Base-by-base conservation (phyloP, 2,329 filamentous ascomycete genomes). In the Stemphylium lycopersici region DNA sequence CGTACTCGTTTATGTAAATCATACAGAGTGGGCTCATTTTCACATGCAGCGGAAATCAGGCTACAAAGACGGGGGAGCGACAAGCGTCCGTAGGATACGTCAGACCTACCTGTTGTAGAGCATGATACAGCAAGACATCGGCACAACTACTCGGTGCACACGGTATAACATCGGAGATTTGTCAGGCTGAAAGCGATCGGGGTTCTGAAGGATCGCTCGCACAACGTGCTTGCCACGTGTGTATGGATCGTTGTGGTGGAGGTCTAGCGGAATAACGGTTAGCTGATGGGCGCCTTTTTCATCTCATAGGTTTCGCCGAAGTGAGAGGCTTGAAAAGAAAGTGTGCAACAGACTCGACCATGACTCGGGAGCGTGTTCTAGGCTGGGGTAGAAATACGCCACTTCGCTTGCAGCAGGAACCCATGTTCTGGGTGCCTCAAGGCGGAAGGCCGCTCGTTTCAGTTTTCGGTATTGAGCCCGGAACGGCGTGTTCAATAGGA, bases 81-180 rank as follows among this genome's bases (percentile, higher is more conserved):
- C 31, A 24, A n/a, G 20, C 16, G 12, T 18, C n/a, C 1, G 42
- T 26, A 26, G 13, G 31, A 32, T 10, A 44, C 32, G n/a, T 34
- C 12, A 15, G n/a, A 13, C 12, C 32, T 34, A 34, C 32, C n/a
- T 7, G 31, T 13, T 8, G 6, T 34, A 36, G 31, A 11, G 32
- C 6, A 20, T 36, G 20, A 32, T 36, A 36, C 32, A 33, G 24
- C 29, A 20, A 15, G 20, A 20, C 18, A 12, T 33, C 31, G 42
- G 42, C 34, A 32, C 22, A 36, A 45, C 42, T 36, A 29, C 20
- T n/a, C 42, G 49, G 29, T 20, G 29, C 20, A 38, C 36, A 26
- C 51, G 51, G 51, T 54, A 20, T 37, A 43, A 54, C 33, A 20
- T 43, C 51, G 51, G 51, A 54, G 46, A 54, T 54, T 54, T 50